Percentiles rank a stretch among this genome's conserved stretches.
Conservation (phyloP, 306 rosid species). For the Acacia acuminata region DNA sequence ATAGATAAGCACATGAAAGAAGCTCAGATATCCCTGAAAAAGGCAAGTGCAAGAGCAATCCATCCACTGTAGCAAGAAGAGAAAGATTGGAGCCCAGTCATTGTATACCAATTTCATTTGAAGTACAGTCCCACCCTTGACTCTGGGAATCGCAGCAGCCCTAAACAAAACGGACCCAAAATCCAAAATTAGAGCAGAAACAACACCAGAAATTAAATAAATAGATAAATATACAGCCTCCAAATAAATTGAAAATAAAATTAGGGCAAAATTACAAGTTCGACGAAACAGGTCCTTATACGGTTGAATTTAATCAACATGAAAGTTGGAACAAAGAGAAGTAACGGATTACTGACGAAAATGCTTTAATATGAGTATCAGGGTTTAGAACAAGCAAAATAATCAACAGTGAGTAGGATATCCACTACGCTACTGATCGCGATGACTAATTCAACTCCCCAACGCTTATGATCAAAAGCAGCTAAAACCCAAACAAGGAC, state of each 20-base stretch:
- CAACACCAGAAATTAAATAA: neutral
- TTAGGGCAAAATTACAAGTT: slow-evolving; percentile 9
- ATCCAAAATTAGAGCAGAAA: slow-evolving; percentile 33
- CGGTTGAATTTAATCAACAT: neutral
- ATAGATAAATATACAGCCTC: neutral
- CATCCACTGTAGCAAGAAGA: slow-evolving; percentile 86
- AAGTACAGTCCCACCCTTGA: slow-evolving; percentile 76
- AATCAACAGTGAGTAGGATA: neutral
- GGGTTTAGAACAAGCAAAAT: neutral
- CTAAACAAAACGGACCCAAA: slow-evolving; percentile 43
- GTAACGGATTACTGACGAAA: neutral
- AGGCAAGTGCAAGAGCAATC: slow-evolving; percentile 85
- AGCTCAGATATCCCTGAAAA: slow-evolving; percentile 73
- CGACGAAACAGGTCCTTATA: neutral
- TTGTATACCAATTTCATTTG: slow-evolving; percentile 93
- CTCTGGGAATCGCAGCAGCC: slow-evolving; percentile 92
- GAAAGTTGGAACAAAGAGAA: slow-evolving; percentile 13
- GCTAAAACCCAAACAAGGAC: neutral
- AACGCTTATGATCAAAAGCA: neutral
- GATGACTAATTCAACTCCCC: neutral
- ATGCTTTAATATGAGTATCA: neutral
- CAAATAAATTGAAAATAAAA: neutral
- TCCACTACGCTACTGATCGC: neutral
- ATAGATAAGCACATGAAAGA: slow-evolving; percentile 82
- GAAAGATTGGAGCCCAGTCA: slow-evolving; percentile 78